A percentile compares a stretch with the other conserved stretches of the same genome.
phyloP scores from a whole-genome alignment of 2,329 filamentous ascomycete species.

The Triangularia verruculosa region DNA sequence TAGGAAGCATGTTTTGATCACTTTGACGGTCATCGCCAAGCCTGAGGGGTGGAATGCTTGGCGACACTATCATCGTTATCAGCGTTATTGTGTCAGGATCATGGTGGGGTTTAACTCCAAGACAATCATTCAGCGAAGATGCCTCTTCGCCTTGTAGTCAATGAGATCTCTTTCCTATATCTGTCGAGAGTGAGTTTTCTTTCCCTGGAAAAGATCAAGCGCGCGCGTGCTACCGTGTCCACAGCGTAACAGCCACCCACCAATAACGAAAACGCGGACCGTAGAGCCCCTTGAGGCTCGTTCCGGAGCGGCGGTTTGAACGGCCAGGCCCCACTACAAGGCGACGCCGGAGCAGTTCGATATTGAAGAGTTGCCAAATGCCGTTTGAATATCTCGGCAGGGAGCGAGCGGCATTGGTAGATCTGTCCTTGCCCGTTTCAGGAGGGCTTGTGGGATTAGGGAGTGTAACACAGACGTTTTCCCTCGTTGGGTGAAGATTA shows the following conservation, averaged over 20 bases:
- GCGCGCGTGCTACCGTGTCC: background rate
- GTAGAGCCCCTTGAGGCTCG: constrained; percentile 15
- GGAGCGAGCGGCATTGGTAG: background rate
- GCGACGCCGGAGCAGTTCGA: background rate
- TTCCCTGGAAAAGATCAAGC: background rate
- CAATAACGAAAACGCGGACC: constrained; percentile 12
- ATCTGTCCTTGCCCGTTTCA: background rate
- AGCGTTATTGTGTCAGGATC: background rate
- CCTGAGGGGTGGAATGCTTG: background rate
- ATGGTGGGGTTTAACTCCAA: background rate
- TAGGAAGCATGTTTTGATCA: background rate
- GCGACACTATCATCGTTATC: background rate
- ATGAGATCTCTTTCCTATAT: background rate
- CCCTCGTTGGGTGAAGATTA: background rate
- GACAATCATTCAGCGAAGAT: too few relatives aligned
- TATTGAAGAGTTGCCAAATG: background rate
- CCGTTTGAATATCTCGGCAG: background rate
- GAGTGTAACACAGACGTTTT: background rate
- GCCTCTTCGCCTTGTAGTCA: too few relatives aligned
- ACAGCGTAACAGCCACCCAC: background rate
- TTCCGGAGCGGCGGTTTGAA: constrained; percentile 12
- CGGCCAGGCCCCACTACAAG: background rate
- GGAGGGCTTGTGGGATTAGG: background rate
- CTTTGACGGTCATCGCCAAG: background rate
- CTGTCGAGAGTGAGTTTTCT: background rate